phyloP scores from a whole-genome alignment of 192 early-diverging fungal species.

The Entomortierella lignicola region DNA sequence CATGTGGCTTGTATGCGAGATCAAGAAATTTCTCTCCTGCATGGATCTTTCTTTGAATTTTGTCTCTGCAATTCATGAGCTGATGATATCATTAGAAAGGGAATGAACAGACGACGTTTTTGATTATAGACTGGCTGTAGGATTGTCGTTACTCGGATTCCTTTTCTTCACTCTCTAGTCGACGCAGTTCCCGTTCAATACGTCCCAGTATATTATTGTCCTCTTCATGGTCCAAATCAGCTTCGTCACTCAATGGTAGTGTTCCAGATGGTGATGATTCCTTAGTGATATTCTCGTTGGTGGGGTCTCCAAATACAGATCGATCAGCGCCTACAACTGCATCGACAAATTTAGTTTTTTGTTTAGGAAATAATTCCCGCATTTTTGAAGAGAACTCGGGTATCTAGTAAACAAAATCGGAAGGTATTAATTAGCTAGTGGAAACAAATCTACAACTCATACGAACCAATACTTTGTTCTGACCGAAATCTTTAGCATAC shows the following conservation, averaged over 20 bases:
- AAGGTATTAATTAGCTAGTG: too few relatives aligned
- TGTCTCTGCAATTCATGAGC: too few relatives aligned
- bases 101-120: too few relatives aligned
- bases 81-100: too few relatives aligned
- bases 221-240: conserved; percentile 47
- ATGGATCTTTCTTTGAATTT: too few relatives aligned
- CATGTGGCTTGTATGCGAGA: too few relatives aligned
- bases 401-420: too few relatives aligned
- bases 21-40: too few relatives aligned
- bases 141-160: not conserved
- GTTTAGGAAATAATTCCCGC: conserved; percentile 49
- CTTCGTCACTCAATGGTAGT: conserved; percentile 17
- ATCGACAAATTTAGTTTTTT: conserved; percentile 52
- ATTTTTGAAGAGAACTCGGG: conserved; percentile 55
- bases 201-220: conserved; percentile 37
- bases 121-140: too few relatives aligned
- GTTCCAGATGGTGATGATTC: not conserved
- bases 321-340: conserved; percentile 37
- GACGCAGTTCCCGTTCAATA: conserved; percentile 31
- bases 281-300: not conserved
- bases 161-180: conserved; percentile 27
- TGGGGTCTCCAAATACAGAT: conserved; percentile 34
- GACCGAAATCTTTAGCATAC: too few relatives aligned
- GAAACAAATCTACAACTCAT: too few relatives aligned
- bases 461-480: too few relatives aligned